Evolutionary conservation across 768 basidiomycete genomes (phyloP).

Genomic region (Russula olivacea): DNA sequence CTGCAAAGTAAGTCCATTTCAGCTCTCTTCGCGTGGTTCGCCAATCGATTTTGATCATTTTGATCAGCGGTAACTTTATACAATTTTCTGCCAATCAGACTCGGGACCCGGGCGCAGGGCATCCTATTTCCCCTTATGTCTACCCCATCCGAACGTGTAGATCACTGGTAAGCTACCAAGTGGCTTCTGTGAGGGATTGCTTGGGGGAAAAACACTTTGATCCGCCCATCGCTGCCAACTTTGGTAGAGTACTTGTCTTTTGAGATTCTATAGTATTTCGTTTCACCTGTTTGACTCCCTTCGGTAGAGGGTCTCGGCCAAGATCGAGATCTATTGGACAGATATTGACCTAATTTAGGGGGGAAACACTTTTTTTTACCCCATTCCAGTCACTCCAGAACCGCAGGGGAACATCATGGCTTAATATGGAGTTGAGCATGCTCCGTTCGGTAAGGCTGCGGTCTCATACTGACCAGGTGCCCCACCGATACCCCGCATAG

Average conservation of each 20-base stretch:
- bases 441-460: background rate
- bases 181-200: background rate
- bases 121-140: background rate
- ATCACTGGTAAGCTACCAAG: no score
- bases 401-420: background rate
- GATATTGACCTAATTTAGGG: background rate
- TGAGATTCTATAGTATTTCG: background rate
- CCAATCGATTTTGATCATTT: background rate
- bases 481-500: background rate
- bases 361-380: background rate
- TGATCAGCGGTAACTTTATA: background rate
- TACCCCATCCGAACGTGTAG: background rate
- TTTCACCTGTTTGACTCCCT: background rate
- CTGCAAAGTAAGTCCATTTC: no score
- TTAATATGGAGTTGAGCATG: background rate
- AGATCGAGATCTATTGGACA: background rate
- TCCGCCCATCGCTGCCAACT: background rate
- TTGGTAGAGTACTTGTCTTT: background rate
- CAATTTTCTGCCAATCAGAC: background rate
- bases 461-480: background rate
- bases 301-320: background rate
- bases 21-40: no score
- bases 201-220: background rate
- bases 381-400: background rate
- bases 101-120: background rate